phyloP scores from a whole-genome alignment of 345 rosid genomes.

The Toxicodendron radicans region DNA sequence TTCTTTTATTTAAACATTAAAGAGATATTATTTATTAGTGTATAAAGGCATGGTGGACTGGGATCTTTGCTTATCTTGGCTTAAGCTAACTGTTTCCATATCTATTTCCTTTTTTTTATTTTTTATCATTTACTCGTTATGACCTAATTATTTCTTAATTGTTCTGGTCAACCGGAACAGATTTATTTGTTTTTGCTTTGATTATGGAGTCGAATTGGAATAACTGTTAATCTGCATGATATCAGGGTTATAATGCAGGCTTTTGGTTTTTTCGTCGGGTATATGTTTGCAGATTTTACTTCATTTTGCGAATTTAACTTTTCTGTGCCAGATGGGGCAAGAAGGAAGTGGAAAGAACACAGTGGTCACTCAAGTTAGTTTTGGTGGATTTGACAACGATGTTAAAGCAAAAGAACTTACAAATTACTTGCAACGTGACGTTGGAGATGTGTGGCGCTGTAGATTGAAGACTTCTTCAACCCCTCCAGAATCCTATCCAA shows the following conservation, averaged over 20 bases:
- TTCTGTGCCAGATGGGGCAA: conserved; percentile 34
- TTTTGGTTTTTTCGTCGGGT: not conserved
- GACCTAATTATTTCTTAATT: no score
- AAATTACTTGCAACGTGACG: conserved; percentile 51
- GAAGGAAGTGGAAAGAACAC: conserved; percentile 38
- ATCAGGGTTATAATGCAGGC: not conserved
- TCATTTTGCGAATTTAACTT: not conserved
- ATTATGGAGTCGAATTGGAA: not conserved
- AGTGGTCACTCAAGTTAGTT: conserved; percentile 69
- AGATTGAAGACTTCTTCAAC: conserved; percentile 88
- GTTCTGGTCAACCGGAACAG: no score
- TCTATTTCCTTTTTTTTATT: not conserved
- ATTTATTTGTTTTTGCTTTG: not conserved
- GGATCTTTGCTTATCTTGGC: no score
- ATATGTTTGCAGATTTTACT: not conserved
- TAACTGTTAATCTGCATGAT: not conserved
- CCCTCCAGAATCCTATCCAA: conserved; percentile 76
- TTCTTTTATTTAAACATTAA: no score
- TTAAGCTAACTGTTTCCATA: not conserved
- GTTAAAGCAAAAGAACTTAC: conserved; percentile 61
- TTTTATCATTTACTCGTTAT: not conserved
- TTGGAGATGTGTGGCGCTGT: conserved; percentile 75
- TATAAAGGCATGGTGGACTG: not conserved
- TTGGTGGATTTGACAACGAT: conserved; percentile 66
- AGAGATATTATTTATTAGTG: not conserved